phyloP scores from a whole-genome alignment of 2,329 filamentous ascomycete species.

The Stagonosporopsis chrysanthemi region DNA sequence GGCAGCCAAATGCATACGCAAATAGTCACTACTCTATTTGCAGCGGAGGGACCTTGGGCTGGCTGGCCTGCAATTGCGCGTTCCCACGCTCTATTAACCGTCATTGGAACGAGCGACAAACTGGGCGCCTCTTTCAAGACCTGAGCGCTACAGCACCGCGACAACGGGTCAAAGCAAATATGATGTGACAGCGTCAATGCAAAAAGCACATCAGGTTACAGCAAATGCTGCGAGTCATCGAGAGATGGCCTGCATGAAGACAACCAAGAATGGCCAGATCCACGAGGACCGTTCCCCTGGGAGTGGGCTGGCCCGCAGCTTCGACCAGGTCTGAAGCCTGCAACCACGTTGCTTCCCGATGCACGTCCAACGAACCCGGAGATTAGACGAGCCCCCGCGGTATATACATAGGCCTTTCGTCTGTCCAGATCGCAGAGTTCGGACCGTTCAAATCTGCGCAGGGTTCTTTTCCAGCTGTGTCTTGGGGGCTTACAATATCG shows the following conservation, averaged over 20 bases:
- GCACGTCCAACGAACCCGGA: constrained; percentile 7
- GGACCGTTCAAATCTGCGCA: neutral
- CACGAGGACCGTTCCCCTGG: neutral
- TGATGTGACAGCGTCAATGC: neutral
- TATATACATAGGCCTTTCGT: neutral
- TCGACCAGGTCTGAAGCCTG: constrained; percentile 14
- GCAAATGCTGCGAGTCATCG: neutral
- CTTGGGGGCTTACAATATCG: neutral
- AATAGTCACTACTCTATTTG: neutral
- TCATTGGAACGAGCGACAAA: neutral
- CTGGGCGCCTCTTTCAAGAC: neutral
- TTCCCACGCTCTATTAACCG: neutral
- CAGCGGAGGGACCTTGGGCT: neutral
- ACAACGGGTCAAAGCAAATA: constrained; percentile 1
- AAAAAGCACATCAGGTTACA: neutral
- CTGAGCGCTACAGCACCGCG: neutral
- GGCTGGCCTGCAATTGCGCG: neutral
- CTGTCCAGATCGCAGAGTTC: neutral
- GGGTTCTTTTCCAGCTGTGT: neutral
- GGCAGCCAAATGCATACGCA: neutral
- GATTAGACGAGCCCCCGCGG: neutral
- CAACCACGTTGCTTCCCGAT: constrained; percentile 18
- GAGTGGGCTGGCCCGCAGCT: constrained; percentile 7
- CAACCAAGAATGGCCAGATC: constrained; percentile 8
- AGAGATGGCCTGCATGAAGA: neutral